A percentile compares a stretch with the other conserved stretches of the same genome.
phyloP scores from a whole-genome alignment of 495 filamentous ascomycete genomes.

The Aspergillus panamensis region DNA sequence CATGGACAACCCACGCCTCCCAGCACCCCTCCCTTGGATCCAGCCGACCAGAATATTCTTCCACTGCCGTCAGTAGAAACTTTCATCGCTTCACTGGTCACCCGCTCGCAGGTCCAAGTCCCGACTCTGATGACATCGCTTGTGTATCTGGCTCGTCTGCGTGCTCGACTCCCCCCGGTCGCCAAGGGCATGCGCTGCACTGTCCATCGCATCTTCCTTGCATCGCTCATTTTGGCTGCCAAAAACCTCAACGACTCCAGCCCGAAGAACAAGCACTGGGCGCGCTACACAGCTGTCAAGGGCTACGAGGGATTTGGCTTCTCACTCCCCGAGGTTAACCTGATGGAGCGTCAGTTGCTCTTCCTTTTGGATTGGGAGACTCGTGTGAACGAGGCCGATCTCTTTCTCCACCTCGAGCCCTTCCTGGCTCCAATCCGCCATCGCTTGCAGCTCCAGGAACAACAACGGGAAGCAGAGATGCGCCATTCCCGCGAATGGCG shows the following conservation, averaged over 20 bases:
- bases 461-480: constrained; percentile 32
- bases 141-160: constrained; percentile 85
- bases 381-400: constrained; percentile 75
- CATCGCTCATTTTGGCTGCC: constrained; percentile 72
- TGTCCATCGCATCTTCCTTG: constrained; percentile 83
- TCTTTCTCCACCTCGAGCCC: constrained; percentile 80
- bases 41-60: constrained; percentile 35
- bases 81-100: constrained; percentile 88
- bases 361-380: constrained; percentile 93
- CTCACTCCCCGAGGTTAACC: constrained; percentile 89
- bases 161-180: constrained; percentile 78
- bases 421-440: constrained; percentile 82
- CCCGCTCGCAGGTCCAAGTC: constrained; percentile 92
- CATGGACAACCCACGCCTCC: constrained; percentile 66
- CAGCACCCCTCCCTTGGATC: constrained; percentile 59
- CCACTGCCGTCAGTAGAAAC: constrained; percentile 73
- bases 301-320: constrained; percentile 83
- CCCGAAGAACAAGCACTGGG: constrained; percentile 99
- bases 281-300: constrained; percentile 76
- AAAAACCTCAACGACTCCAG: constrained; percentile 87
- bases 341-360: constrained; percentile 97
- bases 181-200: constrained; percentile 98
- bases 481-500: constrained; percentile 45
- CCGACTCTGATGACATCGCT: constrained; percentile 95
- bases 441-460: constrained; percentile 34